These are phyloP conservation scores for Hypoxylon sp. DNA, from an alignment of 2,329 filamentous ascomycete species.

Conservation along the genomic window DNA sequence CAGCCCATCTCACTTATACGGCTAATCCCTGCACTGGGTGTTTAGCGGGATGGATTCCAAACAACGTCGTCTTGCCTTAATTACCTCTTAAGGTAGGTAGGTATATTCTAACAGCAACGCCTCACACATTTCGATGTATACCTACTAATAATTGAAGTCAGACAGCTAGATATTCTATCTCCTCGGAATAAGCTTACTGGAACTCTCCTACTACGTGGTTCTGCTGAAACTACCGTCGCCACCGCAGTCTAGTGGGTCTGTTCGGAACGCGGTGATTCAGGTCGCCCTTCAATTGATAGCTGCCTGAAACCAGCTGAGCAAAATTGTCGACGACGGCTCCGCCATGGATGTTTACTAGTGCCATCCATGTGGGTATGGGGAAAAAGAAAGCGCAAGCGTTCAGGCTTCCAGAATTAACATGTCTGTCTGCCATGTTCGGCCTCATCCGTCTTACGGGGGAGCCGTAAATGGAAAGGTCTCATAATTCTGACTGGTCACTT, in stretches of 20 bases:
- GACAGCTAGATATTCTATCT: neutral
- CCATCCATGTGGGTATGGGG: constrained; percentile 7
- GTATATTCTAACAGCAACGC: neutral
- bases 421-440: constrained; percentile 16
- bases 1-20: neutral
- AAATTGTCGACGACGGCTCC: constrained; percentile 7
- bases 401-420: constrained; percentile 22
- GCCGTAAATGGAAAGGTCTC: constrained; percentile 4
- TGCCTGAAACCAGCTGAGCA: constrained; percentile 22
- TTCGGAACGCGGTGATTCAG: neutral
- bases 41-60: neutral
- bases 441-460: constrained; percentile 30
- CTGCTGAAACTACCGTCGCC: constrained; percentile 8
- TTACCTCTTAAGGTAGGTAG: too few relatives aligned
- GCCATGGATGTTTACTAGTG: constrained; percentile 9
- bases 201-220: constrained; percentile 8
- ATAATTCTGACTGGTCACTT: constrained; percentile 37
- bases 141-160: constrained; percentile 5
- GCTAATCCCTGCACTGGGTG: neutral
- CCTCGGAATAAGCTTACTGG: constrained; percentile 3
- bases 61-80: neutral
- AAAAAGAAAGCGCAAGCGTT: neutral
- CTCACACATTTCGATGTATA: neutral
- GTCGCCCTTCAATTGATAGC: constrained; percentile 7
- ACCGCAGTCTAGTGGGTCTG: constrained; percentile 7